These are phyloP conservation scores for Nigrograna mackinnonii DNA, from an alignment of 2,329 filamentous ascomycete species.

Conservation along the genomic window DNA sequence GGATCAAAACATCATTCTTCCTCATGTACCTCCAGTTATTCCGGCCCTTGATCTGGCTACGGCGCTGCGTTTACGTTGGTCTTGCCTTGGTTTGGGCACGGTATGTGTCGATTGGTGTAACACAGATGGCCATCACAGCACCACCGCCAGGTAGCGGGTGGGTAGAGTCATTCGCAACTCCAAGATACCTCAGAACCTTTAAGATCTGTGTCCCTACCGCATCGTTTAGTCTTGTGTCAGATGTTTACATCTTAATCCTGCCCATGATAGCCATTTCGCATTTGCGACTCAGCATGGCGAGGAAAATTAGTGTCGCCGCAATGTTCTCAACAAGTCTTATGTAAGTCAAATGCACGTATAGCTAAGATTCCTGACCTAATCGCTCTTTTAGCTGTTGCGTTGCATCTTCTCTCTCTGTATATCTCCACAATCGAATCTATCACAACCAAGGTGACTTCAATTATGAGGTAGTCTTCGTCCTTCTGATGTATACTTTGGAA, in stretches of 20 bases:
- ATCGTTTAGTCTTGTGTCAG: background rate
- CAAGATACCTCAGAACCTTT: constrained; percentile 2
- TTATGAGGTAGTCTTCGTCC: constrained; percentile 4
- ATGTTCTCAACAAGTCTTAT: constrained; percentile 5
- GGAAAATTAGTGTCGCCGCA: constrained; percentile 3
- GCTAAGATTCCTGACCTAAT: background rate
- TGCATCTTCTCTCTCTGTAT: constrained; percentile 5
- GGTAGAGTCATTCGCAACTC: constrained; percentile 2
- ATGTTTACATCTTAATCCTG: constrained; percentile 5
- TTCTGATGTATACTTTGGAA: constrained; percentile 6
- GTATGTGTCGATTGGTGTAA: constrained; percentile 1
- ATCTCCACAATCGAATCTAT: constrained; percentile 6
- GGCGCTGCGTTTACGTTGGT: constrained; percentile 3
- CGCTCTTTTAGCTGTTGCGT: background rate
- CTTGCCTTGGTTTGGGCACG: constrained; percentile 3
- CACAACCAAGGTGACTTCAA: constrained; percentile 6
- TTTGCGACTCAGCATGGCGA: constrained; percentile 2
- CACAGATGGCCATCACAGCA: background rate
- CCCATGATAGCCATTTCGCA: constrained; percentile 2
- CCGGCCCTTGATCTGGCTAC: constrained; percentile 4
- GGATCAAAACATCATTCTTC: constrained; percentile 7
- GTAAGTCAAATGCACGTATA: background rate
- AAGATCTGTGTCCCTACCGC: constrained; percentile 3
- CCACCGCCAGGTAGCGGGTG: constrained; percentile 4
- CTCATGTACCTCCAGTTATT: constrained; percentile 12